Base-by-base conservation (phyloP, 2,329 filamentous ascomycete genomes). In the Fusarium neocosmosporiellum region DNA sequence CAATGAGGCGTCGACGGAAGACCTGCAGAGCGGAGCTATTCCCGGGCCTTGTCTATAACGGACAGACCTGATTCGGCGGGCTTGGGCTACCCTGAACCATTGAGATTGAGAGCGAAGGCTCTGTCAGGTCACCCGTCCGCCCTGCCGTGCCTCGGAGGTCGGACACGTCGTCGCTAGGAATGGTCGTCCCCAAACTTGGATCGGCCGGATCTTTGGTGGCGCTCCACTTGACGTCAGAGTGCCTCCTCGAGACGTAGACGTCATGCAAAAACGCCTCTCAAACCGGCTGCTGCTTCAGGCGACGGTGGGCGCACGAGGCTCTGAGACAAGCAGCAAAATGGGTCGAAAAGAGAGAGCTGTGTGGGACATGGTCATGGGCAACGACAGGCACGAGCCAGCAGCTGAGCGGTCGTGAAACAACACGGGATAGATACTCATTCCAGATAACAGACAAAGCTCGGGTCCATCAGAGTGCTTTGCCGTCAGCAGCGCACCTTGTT, bases 151-250 rank as follows among this genome's bases (percentile, higher is more conserved):
- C 27, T 39, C 36, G 46, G 59, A 43, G 63, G 65, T 63, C 36
- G 59, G 58, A 77, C 77, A 79, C 74, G 76, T 78, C 73, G 77
- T 78, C 70, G 68, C 66, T 59, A 74, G 71, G 62, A 72, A 53
- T 36, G 70, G 67, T 68, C 62, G 68, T 67, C 76, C 73, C 77
- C 76, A 70, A 78, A 70, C 70, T 64, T 74, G 71, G 78, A 78
- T 78, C 74, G 78, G 75, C 68, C 68, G 77, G 72, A 79, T 78
- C 71, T 75, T 39, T 69, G 67, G 77, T 79, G 77, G 74, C 69
- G 65, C 70, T 70, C 70, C 77, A 67, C 73, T 75, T 74, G 78
- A 80, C 78, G 78, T 78, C 76, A 78, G 53, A 34, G 59, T 20
- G 39, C 63, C 59, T 66, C 46, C 43, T 62, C 48, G 62, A 61